These are phyloP conservation scores for Naganishia liquefaciens DNA, from an alignment of 1,284 basidiomycete genomes.

Conservation along the genomic window DNA sequence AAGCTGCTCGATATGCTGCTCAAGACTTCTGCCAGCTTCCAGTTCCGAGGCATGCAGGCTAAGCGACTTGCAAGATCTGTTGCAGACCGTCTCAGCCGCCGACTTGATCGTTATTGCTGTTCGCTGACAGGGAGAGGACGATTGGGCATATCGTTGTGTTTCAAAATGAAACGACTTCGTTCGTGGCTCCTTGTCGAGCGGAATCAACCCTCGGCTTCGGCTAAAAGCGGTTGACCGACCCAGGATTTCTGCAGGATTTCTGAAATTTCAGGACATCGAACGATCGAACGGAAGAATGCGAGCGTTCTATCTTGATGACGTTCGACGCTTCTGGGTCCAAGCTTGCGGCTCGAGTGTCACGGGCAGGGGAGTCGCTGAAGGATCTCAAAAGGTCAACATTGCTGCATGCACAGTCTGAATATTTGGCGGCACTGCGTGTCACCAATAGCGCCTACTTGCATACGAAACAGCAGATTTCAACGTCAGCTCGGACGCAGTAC, in stretches of 20 bases:
- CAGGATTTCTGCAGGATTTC: not conserved
- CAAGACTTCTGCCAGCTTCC: too few species aligned
- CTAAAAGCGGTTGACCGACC: not conserved
- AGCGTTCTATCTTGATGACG: not conserved
- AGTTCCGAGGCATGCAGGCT: too few species aligned
- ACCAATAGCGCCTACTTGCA: not conserved
- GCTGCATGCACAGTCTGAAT: not conserved
- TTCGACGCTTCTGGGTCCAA: not conserved
- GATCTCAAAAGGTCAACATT: not conserved
- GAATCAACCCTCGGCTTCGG: constrained; percentile 7
- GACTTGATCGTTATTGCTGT: too few species aligned
- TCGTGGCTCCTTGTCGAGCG: not conserved
- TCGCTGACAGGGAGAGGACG: too few species aligned
- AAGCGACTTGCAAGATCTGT: too few species aligned
- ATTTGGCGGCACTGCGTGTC: constrained; percentile 9
- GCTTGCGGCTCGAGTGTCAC: not conserved
- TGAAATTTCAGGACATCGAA: constrained; percentile 9
- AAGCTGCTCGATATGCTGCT: not conserved
- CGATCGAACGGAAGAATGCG: constrained; percentile 10
- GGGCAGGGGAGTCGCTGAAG: not conserved
- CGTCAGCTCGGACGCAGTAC: not conserved
- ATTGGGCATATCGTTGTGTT: too few species aligned
- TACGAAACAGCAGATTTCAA: not conserved
- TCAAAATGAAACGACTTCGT: constrained; percentile 2
- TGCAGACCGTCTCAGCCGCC: not conserved